Conservation (phyloP, 768 basidiomycete species). For the Galerina marginata region DNA sequence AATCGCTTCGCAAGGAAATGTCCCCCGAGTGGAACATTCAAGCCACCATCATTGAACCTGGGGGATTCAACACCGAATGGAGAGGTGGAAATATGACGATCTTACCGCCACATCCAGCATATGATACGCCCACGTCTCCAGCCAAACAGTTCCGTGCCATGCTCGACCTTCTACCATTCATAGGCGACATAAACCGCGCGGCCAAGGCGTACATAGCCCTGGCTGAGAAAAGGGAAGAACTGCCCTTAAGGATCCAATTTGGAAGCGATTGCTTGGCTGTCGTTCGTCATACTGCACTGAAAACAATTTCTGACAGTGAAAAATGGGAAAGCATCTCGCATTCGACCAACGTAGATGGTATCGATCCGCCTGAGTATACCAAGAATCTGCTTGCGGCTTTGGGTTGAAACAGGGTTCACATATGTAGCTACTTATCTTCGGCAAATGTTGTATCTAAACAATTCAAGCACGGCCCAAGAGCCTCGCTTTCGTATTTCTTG, state of each 20-base stretch:
- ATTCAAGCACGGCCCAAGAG: no score
- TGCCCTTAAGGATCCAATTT: conserved; percentile 29
- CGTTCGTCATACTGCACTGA: conserved; percentile 9
- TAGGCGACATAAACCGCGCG: conserved; percentile 21
- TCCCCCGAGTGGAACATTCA: conserved; percentile 48
- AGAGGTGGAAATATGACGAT: conserved; percentile 12
- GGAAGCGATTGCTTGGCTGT: conserved; percentile 27
- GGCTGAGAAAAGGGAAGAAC: conserved; percentile 13
- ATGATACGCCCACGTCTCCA: neutral
- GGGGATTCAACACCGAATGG: conserved; percentile 31
- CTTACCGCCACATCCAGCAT: conserved; percentile 28
- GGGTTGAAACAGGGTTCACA: neutral
- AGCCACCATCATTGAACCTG: conserved; percentile 26
- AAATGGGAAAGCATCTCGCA: conserved; percentile 4
- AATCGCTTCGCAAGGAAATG: conserved; percentile 39
- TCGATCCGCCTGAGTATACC: conserved; percentile 1
- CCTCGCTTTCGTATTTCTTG: no score
- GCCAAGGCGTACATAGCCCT: conserved; percentile 21
- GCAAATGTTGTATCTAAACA: no score
- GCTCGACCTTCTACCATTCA: conserved; percentile 13
- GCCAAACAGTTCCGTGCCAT: conserved; percentile 14
- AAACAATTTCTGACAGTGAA: conserved; percentile 9
- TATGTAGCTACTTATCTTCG: no score
- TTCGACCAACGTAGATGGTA: conserved; percentile 6
- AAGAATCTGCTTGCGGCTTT: neutral